Conservation (phyloP, 805 yeast species). For the Monosporozyma servazzii region DNA sequence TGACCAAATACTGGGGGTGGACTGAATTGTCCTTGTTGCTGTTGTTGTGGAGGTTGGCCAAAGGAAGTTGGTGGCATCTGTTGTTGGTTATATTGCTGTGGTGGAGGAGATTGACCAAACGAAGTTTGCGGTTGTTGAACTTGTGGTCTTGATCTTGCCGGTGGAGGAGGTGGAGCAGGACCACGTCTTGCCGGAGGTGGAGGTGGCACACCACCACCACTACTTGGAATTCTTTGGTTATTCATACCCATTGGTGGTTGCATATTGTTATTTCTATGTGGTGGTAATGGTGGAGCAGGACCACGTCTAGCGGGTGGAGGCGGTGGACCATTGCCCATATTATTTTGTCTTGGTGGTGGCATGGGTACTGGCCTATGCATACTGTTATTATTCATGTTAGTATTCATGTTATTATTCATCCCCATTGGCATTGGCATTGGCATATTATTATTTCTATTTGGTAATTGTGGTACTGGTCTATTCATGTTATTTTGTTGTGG, state of each 20-base stretch:
- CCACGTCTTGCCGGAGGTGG: constrained; percentile 15
- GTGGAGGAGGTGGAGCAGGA: constrained; percentile 19
- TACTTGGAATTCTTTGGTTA: background rate
- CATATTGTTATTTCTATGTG: constrained; percentile 8
- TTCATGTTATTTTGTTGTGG: constrained; percentile 6
- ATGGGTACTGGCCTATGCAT: constrained; percentile 1
- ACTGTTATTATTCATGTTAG: background rate
- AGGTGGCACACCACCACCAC: constrained; percentile 16
- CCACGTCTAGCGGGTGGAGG: constrained; percentile 28
- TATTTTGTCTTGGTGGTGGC: constrained; percentile 5
- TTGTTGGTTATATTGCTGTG: constrained; percentile 5
- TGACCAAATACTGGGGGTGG: background rate
- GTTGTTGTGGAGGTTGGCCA: background rate
- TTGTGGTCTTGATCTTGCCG: constrained; percentile 11
- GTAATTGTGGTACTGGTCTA: constrained; percentile 18
- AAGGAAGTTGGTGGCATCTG: background rate
- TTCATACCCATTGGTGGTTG: constrained; percentile 1
- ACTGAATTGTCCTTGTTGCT: background rate
- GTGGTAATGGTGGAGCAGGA: constrained; percentile 27
- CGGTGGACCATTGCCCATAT: constrained; percentile 6
- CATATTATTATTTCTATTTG: constrained; percentile 8
- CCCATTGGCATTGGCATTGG: constrained; percentile 1
- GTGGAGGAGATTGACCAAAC: constrained; percentile 2
- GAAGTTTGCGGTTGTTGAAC: background rate
- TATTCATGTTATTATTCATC: constrained; percentile 11